Evolutionary conservation across 805 yeast species (phyloP).

Genomic region (Saccharomycopsis babjevae): DNA sequence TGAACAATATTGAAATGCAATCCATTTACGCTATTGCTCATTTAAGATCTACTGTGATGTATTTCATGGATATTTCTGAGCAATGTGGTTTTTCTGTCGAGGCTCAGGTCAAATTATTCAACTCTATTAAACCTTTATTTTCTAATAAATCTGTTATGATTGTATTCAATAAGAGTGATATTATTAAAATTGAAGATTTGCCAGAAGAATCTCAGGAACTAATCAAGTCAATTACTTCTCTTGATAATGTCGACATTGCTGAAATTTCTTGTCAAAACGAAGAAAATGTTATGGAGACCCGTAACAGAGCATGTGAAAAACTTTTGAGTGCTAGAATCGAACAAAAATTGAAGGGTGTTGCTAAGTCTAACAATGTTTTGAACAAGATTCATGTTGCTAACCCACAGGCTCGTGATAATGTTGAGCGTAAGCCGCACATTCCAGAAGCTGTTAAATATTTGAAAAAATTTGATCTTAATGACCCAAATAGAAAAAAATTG

Average conservation of each 20-base stretch:
- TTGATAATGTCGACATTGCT: slow-evolving; percentile 85
- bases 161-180: slow-evolving; percentile 91
- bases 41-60: slow-evolving; percentile 88
- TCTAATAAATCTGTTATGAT: slow-evolving; percentile 95
- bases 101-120: slow-evolving; percentile 94
- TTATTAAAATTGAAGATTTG: slow-evolving; percentile 75
- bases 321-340: slow-evolving; percentile 91
- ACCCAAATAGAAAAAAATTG: slow-evolving; percentile 71
- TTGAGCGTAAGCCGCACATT: slow-evolving; percentile 66
- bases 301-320: slow-evolving; percentile 97
- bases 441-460: slow-evolving; percentile 62
- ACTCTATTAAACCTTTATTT: slow-evolving; percentile 92
- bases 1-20: slow-evolving; percentile 99
- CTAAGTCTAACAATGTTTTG: slow-evolving; percentile 78
- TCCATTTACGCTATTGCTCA: slow-evolving; percentile 98
- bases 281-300: slow-evolving; percentile 89
- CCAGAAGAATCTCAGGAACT: slow-evolving; percentile 64
- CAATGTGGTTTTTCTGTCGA: slow-evolving; percentile 98
- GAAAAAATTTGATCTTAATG: slow-evolving; percentile 64
- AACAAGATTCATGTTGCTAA: slow-evolving; percentile 92
- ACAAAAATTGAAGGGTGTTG: slow-evolving; percentile 87
- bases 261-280: slow-evolving; percentile 88
- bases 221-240: slow-evolving; percentile 51
- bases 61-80: slow-evolving; percentile 97
- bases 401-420: slow-evolving; percentile 83